Evolutionary conservation across 2,329 filamentous ascomycete species (phyloP).

Genomic region (Neonectria neomacrospora): DNA sequence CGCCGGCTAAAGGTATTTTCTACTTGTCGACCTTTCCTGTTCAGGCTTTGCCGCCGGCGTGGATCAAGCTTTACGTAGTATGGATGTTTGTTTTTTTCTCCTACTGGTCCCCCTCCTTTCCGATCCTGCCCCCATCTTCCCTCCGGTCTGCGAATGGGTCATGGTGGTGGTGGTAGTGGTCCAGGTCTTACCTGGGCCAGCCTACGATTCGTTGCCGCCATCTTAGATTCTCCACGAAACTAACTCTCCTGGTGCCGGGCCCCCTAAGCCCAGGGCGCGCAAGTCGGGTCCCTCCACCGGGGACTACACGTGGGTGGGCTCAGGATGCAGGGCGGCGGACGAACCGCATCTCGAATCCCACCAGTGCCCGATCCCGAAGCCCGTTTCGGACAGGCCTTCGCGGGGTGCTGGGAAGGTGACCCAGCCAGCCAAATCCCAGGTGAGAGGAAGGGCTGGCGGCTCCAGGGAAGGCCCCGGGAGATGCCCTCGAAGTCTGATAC

Average conservation of each 20-base stretch:
- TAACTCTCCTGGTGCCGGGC: conserved; percentile 23
- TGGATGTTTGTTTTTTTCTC: conserved; percentile 1
- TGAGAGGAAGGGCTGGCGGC: neutral
- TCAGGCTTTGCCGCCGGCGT: conserved; percentile 29
- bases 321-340: conserved; percentile 41
- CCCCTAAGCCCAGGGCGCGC: conserved; percentile 20
- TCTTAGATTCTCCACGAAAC: conserved; percentile 33
- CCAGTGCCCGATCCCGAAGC: conserved; percentile 29
- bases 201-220: conserved; percentile 10
- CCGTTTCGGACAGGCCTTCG: conserved; percentile 22
- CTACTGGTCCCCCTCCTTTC: conserved; percentile 21
- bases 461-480: conserved; percentile 7
- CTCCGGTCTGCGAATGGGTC: neutral
- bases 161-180: conserved; percentile 13
- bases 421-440: too few species aligned
- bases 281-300: conserved; percentile 26
- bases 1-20: conserved; percentile 2
- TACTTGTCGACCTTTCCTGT: conserved; percentile 33
- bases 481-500: conserved; percentile 18
- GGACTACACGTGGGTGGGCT: conserved; percentile 43
- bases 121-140: conserved; percentile 1
- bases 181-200: too few species aligned
- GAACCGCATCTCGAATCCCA: conserved; percentile 42
- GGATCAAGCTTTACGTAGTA: conserved; percentile 17
- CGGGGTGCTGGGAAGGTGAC: conserved; percentile 23